These are phyloP conservation scores for Candida suzukii DNA, from an alignment of 805 yeast genomes.

Conservation along the genomic window DNA sequence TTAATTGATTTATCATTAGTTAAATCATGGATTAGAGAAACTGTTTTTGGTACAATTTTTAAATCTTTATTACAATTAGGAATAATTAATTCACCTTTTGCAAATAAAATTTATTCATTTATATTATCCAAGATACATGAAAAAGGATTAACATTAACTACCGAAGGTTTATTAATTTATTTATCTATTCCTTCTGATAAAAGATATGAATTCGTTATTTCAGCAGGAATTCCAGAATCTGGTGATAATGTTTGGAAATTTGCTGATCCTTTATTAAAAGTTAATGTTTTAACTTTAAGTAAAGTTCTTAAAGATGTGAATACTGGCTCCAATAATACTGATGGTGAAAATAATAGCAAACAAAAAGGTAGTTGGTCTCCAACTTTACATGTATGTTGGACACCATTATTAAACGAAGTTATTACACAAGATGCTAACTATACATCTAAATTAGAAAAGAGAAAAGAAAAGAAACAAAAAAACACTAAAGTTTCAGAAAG, in stretches of 20 bases:
- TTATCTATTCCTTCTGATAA: conserved; percentile 37
- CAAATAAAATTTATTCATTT: conserved; percentile 9
- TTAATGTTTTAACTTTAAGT: conserved; percentile 55
- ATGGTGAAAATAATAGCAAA: conserved; percentile 25
- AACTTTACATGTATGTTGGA: conserved; percentile 73
- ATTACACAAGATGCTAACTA: conserved; percentile 9
- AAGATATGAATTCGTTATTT: conserved; percentile 9
- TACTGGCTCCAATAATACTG: not conserved
- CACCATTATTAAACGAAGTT: conserved; percentile 41
- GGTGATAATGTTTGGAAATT: conserved; percentile 49
- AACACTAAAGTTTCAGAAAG: conserved; percentile 6
- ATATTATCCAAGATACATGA: conserved; percentile 39
- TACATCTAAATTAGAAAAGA: conserved; percentile 16
- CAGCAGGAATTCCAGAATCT: conserved; percentile 14
- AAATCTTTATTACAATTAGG: conserved; percentile 34
- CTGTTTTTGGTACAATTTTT: conserved; percentile 64
- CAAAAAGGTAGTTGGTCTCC: conserved; percentile 72
- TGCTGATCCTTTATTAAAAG: conserved; percentile 66
- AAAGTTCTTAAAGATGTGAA: conserved; percentile 55
- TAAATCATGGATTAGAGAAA: conserved; percentile 85
- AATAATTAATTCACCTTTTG: conserved; percentile 7
- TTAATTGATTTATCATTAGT: conserved; percentile 50
- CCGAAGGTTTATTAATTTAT: conserved; percentile 77
- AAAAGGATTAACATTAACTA: conserved; percentile 51
- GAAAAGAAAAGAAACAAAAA: conserved; percentile 28